These are phyloP conservation scores for Diospyros kaki DNA, from an alignment of 148 eudicot genomes.

Conservation along the genomic window DNA sequence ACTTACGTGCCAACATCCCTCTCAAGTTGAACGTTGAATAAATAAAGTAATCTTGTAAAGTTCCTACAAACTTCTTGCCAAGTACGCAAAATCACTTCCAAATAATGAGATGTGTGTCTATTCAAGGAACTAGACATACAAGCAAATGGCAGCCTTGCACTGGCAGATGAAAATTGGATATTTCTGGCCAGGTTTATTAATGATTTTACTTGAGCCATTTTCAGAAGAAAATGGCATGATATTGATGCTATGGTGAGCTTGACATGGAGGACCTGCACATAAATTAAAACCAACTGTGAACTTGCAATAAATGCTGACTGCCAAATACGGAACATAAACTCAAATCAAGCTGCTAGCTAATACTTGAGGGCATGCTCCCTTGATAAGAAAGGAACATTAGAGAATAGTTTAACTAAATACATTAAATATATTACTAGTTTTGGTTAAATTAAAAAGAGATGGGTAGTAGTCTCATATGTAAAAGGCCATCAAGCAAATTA, in stretches of 20 bases:
- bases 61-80: slow-evolving; percentile 69
- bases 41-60: slow-evolving; percentile 58
- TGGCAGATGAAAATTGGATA: slow-evolving; percentile 30
- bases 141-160: slow-evolving; percentile 56
- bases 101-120: slow-evolving; percentile 74
- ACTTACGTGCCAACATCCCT: slow-evolving; percentile 93
- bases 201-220: slow-evolving; percentile 32
- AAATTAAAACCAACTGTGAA: slow-evolving; percentile 13
- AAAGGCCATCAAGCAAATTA: not conserved
- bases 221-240: slow-evolving; percentile 44
- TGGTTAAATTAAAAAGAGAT: not conserved
- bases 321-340: not conserved
- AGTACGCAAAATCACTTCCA: slow-evolving; percentile 74
- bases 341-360: not conserved
- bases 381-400: not conserved
- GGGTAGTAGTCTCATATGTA: not conserved
- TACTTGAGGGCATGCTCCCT: not conserved
- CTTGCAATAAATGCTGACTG: not conserved
- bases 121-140: slow-evolving; percentile 64
- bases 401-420: not conserved
- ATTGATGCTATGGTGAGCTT: slow-evolving; percentile 29
- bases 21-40: slow-evolving; percentile 87
- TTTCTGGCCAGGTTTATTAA: slow-evolving; percentile 25
- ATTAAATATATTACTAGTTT: not conserved
- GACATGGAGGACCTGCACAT: slow-evolving; percentile 50